phyloP scores from a whole-genome alignment of 805 yeast genomes.

The Pachysolen tannophilus region DNA sequence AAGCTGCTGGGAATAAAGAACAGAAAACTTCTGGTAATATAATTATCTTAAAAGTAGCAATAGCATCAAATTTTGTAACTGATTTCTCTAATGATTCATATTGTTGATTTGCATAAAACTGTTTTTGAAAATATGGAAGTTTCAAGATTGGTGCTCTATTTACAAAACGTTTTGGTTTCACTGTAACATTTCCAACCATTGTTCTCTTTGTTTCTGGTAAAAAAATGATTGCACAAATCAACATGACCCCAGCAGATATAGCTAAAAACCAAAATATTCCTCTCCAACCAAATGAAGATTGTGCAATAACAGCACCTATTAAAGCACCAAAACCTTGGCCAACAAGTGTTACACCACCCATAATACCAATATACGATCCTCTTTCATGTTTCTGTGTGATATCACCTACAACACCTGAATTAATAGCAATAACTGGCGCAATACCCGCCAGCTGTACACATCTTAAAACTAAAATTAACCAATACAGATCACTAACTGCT shows the following conservation, averaged over 20 bases:
- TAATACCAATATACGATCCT: slow-evolving; percentile 58
- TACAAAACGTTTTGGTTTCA: slow-evolving; percentile 4
- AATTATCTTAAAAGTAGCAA: slow-evolving; percentile 36
- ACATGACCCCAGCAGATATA: slow-evolving; percentile 44
- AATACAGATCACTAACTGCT: slow-evolving; percentile 43
- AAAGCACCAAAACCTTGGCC: slow-evolving; percentile 72
- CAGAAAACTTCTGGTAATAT: slow-evolving; percentile 34
- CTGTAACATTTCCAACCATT: slow-evolving; percentile 27
- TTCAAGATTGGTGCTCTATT: slow-evolving; percentile 8
- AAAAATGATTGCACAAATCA: slow-evolving; percentile 21
- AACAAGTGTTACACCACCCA: slow-evolving; percentile 47
- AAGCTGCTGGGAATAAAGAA: slow-evolving; percentile 46
- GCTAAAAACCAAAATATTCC: slow-evolving; percentile 60
- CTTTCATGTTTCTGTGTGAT: slow-evolving; percentile 48
- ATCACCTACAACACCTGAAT: slow-evolving; percentile 63
- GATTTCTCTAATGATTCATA: slow-evolving; percentile 20
- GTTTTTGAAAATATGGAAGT: slow-evolving; percentile 3
- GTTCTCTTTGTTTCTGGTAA: slow-evolving; percentile 33
- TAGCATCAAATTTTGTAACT: slow-evolving; percentile 16
- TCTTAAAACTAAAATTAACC: slow-evolving; percentile 49
- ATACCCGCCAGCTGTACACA: slow-evolving; percentile 68
- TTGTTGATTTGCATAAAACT: slow-evolving; percentile 1
- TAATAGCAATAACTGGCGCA: slow-evolving; percentile 60
- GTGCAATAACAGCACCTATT: slow-evolving; percentile 37
- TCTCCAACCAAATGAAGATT: slow-evolving; percentile 51